phyloP scores from a whole-genome alignment of 352 stramenopile species.

The Phytopythium chamaehyphon region DNA sequence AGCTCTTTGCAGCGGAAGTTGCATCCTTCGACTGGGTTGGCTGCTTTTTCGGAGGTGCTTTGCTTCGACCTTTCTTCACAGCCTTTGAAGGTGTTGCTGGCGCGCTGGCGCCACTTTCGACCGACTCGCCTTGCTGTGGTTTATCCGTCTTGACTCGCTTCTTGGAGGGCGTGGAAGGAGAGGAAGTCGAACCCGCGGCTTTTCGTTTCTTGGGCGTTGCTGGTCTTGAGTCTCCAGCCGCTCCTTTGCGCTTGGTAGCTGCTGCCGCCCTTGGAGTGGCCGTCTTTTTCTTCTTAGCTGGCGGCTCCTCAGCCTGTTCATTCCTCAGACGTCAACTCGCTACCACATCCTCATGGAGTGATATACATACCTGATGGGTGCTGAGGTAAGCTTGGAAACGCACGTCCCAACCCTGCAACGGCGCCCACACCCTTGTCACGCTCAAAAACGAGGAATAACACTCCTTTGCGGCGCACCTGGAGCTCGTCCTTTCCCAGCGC shows the following conservation, averaged over 20 bases:
- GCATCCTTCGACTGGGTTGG: no score
- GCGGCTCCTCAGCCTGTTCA: background rate
- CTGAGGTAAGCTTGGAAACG: constrained; percentile 4
- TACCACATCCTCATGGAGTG: no score
- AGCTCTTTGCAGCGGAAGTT: no score
- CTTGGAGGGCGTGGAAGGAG: background rate
- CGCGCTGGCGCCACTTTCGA: background rate
- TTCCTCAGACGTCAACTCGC: background rate
- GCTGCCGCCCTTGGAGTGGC: background rate
- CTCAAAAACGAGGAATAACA: no score
- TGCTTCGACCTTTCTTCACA: background rate
- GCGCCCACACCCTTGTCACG: no score
- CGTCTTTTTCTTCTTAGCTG: background rate
- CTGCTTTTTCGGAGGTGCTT: background rate
- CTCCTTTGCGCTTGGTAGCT: background rate
- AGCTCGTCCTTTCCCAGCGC: constrained; percentile 22
- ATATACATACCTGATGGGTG: background rate
- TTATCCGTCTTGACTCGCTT: constrained; percentile 4
- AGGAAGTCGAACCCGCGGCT: background rate
- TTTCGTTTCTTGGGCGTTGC: constrained; percentile 5
- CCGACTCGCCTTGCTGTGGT: background rate
- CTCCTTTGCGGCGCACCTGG: constrained; percentile 12
- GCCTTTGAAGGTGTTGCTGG: background rate
- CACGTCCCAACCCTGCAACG: constrained; percentile 2
- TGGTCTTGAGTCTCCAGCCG: background rate